Evolutionary conservation across 2,329 filamentous ascomycete genomes (phyloP).

Genomic region (Nigrograna mackinnonii): DNA sequence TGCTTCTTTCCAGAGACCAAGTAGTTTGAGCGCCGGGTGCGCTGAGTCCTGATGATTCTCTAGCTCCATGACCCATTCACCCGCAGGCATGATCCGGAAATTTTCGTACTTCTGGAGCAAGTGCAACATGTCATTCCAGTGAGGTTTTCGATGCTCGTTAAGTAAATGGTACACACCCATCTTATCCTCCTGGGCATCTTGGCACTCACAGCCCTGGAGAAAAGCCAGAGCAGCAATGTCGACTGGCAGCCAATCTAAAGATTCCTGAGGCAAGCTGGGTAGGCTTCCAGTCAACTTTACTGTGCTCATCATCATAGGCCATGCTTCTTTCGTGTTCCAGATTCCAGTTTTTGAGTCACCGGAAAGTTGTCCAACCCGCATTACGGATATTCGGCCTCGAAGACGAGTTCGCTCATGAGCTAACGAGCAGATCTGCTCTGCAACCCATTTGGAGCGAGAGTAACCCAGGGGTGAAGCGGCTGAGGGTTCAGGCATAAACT

Average conservation of each 20-base stretch:
- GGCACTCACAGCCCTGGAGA: constrained; percentile 27
- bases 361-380: constrained; percentile 45
- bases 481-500: constrained; percentile 43
- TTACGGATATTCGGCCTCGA: constrained; percentile 3
- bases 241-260: constrained; percentile 13
- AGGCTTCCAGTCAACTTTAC: constrained; percentile 4
- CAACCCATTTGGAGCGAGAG: constrained; percentile 57
- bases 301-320: constrained; percentile 15
- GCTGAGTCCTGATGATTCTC: constrained; percentile 32
- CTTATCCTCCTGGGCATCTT: constrained; percentile 3
- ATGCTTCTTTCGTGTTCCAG: constrained; percentile 14
- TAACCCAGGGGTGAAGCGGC: constrained; percentile 58
- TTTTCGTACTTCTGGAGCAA: constrained; percentile 45
- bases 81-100: constrained; percentile 46
- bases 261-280: constrained; percentile 6
- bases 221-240: constrained; percentile 50
- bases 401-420: constrained; percentile 31
- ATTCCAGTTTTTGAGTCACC: constrained; percentile 14
- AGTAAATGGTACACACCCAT: constrained; percentile 52
- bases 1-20: constrained; percentile 54
- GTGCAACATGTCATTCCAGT: constrained; percentile 51
- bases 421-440: constrained; percentile 52
- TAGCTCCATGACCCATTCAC: constrained; percentile 48
- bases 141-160: constrained; percentile 48
- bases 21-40: constrained; percentile 52